Evolutionary conservation across 1,139 yeast genomes (phyloP), one percentile per base, ranked within the genome.

Genomic region (Geotrichum klebahnii): DNA sequence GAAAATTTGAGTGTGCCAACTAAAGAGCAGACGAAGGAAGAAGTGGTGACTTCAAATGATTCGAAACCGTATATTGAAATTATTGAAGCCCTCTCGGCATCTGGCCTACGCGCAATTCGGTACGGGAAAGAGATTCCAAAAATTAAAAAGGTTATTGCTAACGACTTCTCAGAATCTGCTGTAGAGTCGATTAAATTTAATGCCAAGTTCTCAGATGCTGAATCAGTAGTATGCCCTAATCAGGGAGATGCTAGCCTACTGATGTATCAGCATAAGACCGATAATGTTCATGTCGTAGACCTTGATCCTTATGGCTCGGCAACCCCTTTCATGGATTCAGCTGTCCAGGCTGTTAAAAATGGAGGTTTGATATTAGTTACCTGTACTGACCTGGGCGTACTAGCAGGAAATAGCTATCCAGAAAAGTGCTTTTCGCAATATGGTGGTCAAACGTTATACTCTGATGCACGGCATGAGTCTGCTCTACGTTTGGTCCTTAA

Each of bases 251-350:
- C 98, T 23, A 87, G 84, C 57, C 80, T 80, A 44, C 80, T 77
- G 63, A 88, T 92, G 96, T 76, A 82, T 49, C 66, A 75, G 49
- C 64, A 76, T 0, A 65, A 69, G 28, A 70, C 69, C 20, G 67
- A 62, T 44, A 62, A 59, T 14, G 62, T 84, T 68, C 95, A 92
- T 63, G 86, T 87, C 9, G 80, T 94, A 52, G 99, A 92, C 68
- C 75, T 92, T 51, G 99, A 92, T 64, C 99, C 99, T 0, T 92
- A 92, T 64, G 99, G 99, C 19, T 84, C 97, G 0, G 98, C 97
- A 0, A 80, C 96, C 1, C 97, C 97, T 4, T 92, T 92, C 64
- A 75, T 92, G 36, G 98, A 92, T 64, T 79, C 92, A 26, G 97
- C 97, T 0, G 74, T 92, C 31, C 95, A 87, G 60, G 73, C 84